Evolutionary conservation across 768 basidiomycete species (phyloP), one percentile per base, ranked within the genome.

Genomic region (Daedalea quercina): DNA sequence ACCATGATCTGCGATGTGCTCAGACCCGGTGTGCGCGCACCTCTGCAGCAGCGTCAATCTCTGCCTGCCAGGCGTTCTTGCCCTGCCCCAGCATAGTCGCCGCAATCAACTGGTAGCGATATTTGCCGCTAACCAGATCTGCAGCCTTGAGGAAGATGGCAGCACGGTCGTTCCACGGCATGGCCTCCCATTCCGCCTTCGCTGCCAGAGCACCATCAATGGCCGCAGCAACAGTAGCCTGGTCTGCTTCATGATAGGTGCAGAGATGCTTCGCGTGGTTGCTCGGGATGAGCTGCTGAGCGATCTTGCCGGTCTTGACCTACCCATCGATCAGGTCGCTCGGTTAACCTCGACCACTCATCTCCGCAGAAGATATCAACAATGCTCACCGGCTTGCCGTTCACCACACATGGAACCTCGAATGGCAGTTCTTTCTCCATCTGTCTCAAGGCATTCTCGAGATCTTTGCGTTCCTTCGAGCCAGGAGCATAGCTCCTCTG

Each of bases 11-110:
- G 15, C 24, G 44, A 25, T 9, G 19, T 43, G 42, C 22, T 9
- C 15, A 46, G 15, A 37, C 31, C 49, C n/a, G 47, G 44, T 42
- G 15, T 11, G 28, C 4, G 67, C 79, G 41, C 53, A 91, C 92
- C 85, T 99, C 96, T 3, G 96, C 95, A 17, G 94, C 96, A 51
- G 96, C 92, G 68, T 99, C 96, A 57, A 99, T 98, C 77, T 99
- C 96, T 15, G 96, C 96, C 73, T 99, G 96, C 96, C 96, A 99
- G 15, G 79, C 86, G 67, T 97, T 99, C 82, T 99, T 99, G 40
- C 96, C 96, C 72, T 99, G 96, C 15, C 96, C 96, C 44, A 99
- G 77, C 71, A 99, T 96, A 42, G 95, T 98, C 37, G 95, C 94
- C 40, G 96, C 96, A 73, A 97, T 77, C 44, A 99, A 76, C 72